These are phyloP conservation scores for Orbilia oligospora DNA, from an alignment of 2,329 filamentous ascomycete species.

Conservation along the genomic window DNA sequence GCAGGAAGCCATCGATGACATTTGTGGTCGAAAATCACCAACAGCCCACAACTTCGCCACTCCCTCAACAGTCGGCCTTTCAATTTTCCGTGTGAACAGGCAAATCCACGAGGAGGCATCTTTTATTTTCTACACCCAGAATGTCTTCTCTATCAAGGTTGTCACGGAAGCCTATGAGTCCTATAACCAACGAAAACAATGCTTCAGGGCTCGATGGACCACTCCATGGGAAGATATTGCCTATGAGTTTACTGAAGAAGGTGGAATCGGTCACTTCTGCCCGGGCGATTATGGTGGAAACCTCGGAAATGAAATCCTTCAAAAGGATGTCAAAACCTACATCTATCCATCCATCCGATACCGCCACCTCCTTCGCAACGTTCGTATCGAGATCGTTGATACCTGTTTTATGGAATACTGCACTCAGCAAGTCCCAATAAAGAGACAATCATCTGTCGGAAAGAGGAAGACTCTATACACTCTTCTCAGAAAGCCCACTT, in stretches of 20 bases:
- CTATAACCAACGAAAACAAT: conserved; percentile 36
- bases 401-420: conserved; percentile 46
- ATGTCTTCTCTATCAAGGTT: conserved; percentile 43
- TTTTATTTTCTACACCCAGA: conserved; percentile 32
- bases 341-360: conserved; percentile 45
- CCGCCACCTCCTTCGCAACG: conserved; percentile 41
- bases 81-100: conserved; percentile 37
- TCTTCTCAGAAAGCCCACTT: conserved; percentile 8
- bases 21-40: conserved; percentile 33
- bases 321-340: conserved; percentile 47
- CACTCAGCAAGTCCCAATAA: conserved; percentile 13
- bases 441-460: conserved; percentile 9
- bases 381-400: conserved; percentile 48
- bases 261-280: conserved; percentile 42
- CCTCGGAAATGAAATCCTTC: conserved; percentile 42
- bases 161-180: conserved; percentile 37
- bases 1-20: conserved; percentile 49
- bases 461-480: conserved; percentile 26
- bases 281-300: conserved; percentile 45
- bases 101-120: conserved; percentile 50
- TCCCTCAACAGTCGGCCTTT: conserved; percentile 24
- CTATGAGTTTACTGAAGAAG: conserved; percentile 46
- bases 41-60: conserved; percentile 31
- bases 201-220: conserved; percentile 43
- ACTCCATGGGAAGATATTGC: conserved; percentile 52